Evolutionary conservation across 2,329 filamentous ascomycete species (phyloP), one percentile per base, ranked within the genome.

Genomic region (Lasiodiplodia theobromae): DNA sequence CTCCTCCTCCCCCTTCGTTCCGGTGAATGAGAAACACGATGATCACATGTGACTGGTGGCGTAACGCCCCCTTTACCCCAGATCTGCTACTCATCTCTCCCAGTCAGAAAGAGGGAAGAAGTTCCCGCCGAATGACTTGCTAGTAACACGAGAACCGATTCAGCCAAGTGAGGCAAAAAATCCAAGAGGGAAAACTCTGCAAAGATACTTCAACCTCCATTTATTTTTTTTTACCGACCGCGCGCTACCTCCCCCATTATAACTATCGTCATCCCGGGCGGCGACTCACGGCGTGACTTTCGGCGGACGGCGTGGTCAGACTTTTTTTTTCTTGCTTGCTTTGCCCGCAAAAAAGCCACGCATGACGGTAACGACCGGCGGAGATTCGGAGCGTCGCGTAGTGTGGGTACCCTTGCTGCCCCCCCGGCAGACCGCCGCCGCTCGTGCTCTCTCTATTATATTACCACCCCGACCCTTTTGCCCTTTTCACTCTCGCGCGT

Each of bases 311-410:
- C 3, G 25, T 31, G 12, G 16, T 47, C 28, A 51, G 28, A 49
- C 25, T 51, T 51, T 44, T 44, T 44, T 44, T n/a, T 47, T 47
- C 51, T 63, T 52, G 12, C 16, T 31, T 63, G 16, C 28, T n/a
- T 12, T 11, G 14, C 28, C n/a, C n/a, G 7, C 16, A 44, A 44
- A 21, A 28, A 25, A 14, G 18, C 18, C 54, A 37, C 44, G 60
- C 47, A n/a, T 47, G 58, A 25, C 23, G 40, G 40, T 34, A 49
- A 44, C 18, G 25, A 37, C 40, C 58, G 60, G 60, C 60, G 60
- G 60, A 64, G 60, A 52, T 64, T 64, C 57, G 57, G 57, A 49
- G 57, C 44, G 44, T n/a, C 44, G 44, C 44, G 44, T 47, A 10
- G 44, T 18, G 21, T 28, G 21, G 51, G 23, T 53, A 23, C 53